Base-by-base conservation (phyloP, 768 basidiomycete genomes). In the Suillus hirtellus region DNA sequence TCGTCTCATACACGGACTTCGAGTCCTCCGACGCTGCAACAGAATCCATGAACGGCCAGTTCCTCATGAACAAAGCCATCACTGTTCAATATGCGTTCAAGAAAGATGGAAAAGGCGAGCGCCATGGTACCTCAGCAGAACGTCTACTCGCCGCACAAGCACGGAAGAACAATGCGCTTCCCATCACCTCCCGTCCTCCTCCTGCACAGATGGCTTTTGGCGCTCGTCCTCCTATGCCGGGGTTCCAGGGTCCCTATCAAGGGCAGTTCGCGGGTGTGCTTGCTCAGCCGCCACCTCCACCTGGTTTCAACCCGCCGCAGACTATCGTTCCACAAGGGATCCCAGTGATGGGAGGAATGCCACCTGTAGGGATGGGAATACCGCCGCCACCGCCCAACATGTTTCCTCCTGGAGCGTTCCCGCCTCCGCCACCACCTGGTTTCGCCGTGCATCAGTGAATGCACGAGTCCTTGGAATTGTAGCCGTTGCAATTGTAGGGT, bases 1-100 rank as follows among this genome's bases (percentile, higher is more conserved):
- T 99, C 74, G 92, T 97, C 63, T 90, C 95, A 17, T 99, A 95
- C 77, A 95, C 95, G 61, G 95, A 98, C 72, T 99, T 99, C 75
- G 96, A 99, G 72, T 87, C 96, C 9, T 93, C 97, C 43, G 97
- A 99, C 74, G 93, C 93, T 5, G 96, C 97, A 19, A 85, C 96
- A 62, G 97, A 98, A 75, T 87, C 93, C 11, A 98, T 99, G 96
- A 96, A 98, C 69, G 88, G 89, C 44, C 96, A 99, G 72, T 98
- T 94, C 85, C 83, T 99, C 54, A 96, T 96, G 90, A 98, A 99
- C 82, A 98, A 98, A 79, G 91, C 95, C 60, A 93, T 99, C 72
- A 88, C 90, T 19, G 95, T 97, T 12, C 95, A 98, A 73, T 99
- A 97, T 74, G 96, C 97, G 2, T 98, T 99, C 85, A 99, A 99